Base-by-base conservation (phyloP, 2,329 filamentous ascomycete genomes). In the Paraphaeosphaeria minitans region DNA sequence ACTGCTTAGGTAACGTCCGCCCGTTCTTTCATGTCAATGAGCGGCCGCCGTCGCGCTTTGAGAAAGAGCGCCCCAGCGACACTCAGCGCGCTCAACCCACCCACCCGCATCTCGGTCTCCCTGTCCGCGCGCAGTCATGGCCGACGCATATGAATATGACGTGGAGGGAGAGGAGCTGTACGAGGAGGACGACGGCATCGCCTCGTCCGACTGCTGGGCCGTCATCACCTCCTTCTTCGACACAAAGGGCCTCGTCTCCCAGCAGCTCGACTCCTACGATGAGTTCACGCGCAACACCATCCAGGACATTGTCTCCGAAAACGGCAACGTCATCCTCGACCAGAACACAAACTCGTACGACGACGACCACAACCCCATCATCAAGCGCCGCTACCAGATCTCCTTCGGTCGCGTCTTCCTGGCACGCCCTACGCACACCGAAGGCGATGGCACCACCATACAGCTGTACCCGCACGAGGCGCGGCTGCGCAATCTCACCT, bases 161-260 rank as follows among this genome's bases (percentile, higher is more conserved):
- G 65, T 67, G 62, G 86, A 88, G 66, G 85, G 85, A 63, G 86
- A 87, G 64, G 90, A 89, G 69, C 69, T 71, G 56, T 71, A 75
- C 16, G 87, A 85, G 59, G 73, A 86, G 37, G 85, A 88, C 62
- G 81, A 84, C 60, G 83, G 83, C 68, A 97, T 98, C 80, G 97
- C 93, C 27, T 92, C 93, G 61, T 95, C 98, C 82, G 96, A 99
- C 80, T 97, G 93, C 83, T 99, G 96, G 95, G 91, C 90, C 65
- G 94, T 98, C 73, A 98, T 99, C 76, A 93, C 91, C 57, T 91
- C 95, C 10, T 98, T 97, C 83, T 99, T 99, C 81, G 92, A 97
- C 69, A 86, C 88, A 63, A 99, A 98, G 80, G 94, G 95, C 71
- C 85, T 99, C 33, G 95, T 97, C 22, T 97, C 95, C 16, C 94